phyloP scores from a whole-genome alignment of 2,329 filamentous ascomycete species.

The Ambrosiella beaveri region DNA sequence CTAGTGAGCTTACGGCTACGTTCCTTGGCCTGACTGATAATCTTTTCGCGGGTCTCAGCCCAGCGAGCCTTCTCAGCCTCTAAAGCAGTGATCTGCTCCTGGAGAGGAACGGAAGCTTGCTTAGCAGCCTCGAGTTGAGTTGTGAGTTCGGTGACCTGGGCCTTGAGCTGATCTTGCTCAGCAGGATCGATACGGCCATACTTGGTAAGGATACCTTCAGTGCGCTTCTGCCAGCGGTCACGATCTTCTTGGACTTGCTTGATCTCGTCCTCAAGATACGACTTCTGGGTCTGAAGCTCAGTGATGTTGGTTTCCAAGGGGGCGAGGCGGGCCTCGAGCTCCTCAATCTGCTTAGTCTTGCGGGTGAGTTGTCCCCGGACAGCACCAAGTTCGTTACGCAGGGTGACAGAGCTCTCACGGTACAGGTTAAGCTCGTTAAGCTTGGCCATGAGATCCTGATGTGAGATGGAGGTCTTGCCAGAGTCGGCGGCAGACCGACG shows the following conservation, averaged over 20 bases:
- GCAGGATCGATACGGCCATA: conserved; percentile 90
- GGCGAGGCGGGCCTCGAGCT: conserved; percentile 57
- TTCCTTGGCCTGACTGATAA: conserved; percentile 48
- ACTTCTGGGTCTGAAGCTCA: conserved; percentile 66
- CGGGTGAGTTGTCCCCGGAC: conserved; percentile 59
- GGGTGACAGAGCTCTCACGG: conserved; percentile 81
- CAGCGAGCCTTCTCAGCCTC: conserved; percentile 39
- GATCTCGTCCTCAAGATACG: conserved; percentile 72
- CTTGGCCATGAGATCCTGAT: conserved; percentile 85
- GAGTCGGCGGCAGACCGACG: conserved; percentile 58
- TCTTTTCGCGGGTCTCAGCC: conserved; percentile 32
- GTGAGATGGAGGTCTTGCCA: conserved; percentile 55
- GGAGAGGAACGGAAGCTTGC: conserved; percentile 32
- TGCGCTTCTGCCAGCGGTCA: conserved; percentile 88
- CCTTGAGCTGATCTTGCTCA: conserved; percentile 78
- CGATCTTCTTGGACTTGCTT: conserved; percentile 79
- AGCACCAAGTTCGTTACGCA: conserved; percentile 72
- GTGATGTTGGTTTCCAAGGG: conserved; percentile 66
- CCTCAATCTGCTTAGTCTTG: conserved; percentile 57
- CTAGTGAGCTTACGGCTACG: conserved; percentile 35
- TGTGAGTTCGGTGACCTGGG: conserved; percentile 50
- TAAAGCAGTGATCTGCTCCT: conserved; percentile 35
- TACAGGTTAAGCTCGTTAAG: conserved; percentile 91
- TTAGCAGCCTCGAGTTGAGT: conserved; percentile 43
- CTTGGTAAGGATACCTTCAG: conserved; percentile 86